Evolutionary conservation across 352 stramenopile species (phyloP).

Genomic region (Globisporangium echinulatum): DNA sequence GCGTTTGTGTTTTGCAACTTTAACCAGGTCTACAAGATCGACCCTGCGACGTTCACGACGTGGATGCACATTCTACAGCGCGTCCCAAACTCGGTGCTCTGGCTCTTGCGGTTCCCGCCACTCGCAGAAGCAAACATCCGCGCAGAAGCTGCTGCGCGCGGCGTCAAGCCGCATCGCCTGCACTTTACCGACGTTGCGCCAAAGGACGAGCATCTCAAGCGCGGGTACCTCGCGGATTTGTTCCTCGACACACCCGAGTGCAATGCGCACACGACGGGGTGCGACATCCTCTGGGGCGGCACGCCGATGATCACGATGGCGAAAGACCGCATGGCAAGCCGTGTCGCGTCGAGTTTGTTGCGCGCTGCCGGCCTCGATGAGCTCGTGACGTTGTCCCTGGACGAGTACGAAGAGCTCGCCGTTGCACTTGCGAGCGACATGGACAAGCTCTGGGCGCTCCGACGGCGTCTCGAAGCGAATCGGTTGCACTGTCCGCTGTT

Average conservation of each 20-base stretch:
- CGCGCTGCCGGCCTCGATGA: conserved; percentile 72
- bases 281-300: conserved; percentile 89
- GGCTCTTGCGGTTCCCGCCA: conserved; percentile 85
- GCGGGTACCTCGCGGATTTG: conserved; percentile 85
- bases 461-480: conserved; percentile 62
- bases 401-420: conserved; percentile 90
- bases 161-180: conserved; percentile 60
- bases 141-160: conserved; percentile 65
- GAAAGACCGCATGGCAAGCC: conserved; percentile 87
- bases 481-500: conserved; percentile 69
- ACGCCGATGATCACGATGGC: conserved; percentile 89
- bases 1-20: conserved; percentile 95
- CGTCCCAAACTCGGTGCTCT: conserved; percentile 88
- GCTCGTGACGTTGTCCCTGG: conserved; percentile 63
- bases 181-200: conserved; percentile 83
- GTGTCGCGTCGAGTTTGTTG: conserved; percentile 86
- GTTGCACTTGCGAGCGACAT: conserved; percentile 86
- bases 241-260: conserved; percentile 90
- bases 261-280: conserved; percentile 90
- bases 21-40: conserved; percentile 95
- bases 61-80: conserved; percentile 93
- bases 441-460: conserved; percentile 74
- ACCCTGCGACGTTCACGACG: conserved; percentile 83
- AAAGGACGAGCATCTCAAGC: conserved; percentile 89
- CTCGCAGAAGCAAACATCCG: conserved; percentile 83